A percentile compares a stretch with the other conserved stretches of the same genome.
These are phyloP conservation scores for Trypanosoma brucei DNA, from an alignment of 208 protist species.

Conservation along the genomic window DNA sequence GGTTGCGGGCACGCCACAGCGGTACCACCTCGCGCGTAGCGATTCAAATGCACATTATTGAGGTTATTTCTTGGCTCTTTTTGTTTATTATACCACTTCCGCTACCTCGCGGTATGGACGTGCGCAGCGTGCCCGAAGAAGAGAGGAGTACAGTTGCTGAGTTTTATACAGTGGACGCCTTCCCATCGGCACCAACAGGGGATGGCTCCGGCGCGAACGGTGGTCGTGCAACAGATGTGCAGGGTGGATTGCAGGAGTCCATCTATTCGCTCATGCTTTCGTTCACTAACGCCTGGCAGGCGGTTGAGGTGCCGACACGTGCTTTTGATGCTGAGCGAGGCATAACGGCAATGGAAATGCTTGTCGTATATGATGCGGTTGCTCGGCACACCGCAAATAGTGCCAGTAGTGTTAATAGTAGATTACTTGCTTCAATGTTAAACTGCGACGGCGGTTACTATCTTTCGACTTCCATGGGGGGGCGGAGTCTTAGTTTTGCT, in stretches of 20 bases:
- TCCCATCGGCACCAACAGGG: background rate
- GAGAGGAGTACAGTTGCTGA: background rate
- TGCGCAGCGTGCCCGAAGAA: constrained; percentile 1
- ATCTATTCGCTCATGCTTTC: constrained; percentile 55
- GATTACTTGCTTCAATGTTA: constrained; percentile 40
- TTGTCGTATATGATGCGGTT: constrained; percentile 70
- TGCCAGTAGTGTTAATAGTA: constrained; percentile 20
- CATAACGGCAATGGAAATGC: constrained; percentile 56
- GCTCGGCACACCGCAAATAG: constrained; percentile 19
- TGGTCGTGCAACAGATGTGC: background rate
- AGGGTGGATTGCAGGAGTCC: constrained; percentile 11
- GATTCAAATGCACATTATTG: constrained; percentile 72
- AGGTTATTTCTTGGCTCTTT: constrained; percentile 69
- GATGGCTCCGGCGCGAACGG: background rate
- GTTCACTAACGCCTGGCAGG: constrained; percentile 72
- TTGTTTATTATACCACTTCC: constrained; percentile 54
- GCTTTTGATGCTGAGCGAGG: constrained; percentile 61
- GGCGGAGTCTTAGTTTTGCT: constrained; percentile 36
- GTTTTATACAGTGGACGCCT: constrained; percentile 21
- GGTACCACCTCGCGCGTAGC: constrained; percentile 65
- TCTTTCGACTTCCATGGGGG: constrained; percentile 58
- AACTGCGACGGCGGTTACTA: constrained; percentile 47
- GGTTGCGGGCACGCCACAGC: constrained; percentile 47
- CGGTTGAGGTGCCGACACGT: constrained; percentile 67
- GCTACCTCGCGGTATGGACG: constrained; percentile 3